Base-by-base conservation (phyloP, 768 basidiomycete genomes). In the Bullera alba region DNA sequence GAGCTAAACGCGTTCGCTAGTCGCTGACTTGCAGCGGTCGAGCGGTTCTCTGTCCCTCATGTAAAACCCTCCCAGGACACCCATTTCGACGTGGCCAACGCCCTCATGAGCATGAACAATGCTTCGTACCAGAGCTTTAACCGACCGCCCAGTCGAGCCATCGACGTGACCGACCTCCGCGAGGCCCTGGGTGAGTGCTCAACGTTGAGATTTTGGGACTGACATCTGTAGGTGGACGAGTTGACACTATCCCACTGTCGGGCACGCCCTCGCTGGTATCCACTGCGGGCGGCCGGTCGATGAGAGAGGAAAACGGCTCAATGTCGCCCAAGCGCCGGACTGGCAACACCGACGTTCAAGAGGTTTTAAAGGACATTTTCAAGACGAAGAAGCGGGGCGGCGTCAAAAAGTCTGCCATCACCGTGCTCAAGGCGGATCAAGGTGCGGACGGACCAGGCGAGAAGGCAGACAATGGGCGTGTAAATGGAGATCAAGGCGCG, bases 91-190 rank as follows among this genome's bases (percentile, higher is more conserved):
- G 53, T 60, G 5, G 58, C 62, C 22, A 54, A 53, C 29, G 56
- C 55, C 21, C 75, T 93, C 54, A 93, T 91, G 87, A 83, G 86
- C 58, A 86, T 87, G 46, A 86, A 91, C 61, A 93, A 93, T 69
- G 76, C 87, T 28, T 93, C 91, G 5, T 76, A 89, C 49, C 86
- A 87, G 67, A 89, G 87, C 63, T 74, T 93, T 50, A 80, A 85
- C 17, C 80, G 86, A 49, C 85, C 86, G 3, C 80, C 32, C 19
- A 28, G 81, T 2, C 79, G 84, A 51, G 84, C 84, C 0, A 82
- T 93, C 15, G 91, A 90, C 21, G 89, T 93, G 21, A 83, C 81
- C 1, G 89, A 92, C 66, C 77, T 95, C 27, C 79, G 89, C 46
- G 89, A 91, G 59, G 91, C 91, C 3, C 75, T 95, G 17, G 68